Evolutionary conservation across 768 basidiomycete genomes (phyloP), one percentile per base, ranked within the genome.

Genomic region (Nidularia pulvinata): DNA sequence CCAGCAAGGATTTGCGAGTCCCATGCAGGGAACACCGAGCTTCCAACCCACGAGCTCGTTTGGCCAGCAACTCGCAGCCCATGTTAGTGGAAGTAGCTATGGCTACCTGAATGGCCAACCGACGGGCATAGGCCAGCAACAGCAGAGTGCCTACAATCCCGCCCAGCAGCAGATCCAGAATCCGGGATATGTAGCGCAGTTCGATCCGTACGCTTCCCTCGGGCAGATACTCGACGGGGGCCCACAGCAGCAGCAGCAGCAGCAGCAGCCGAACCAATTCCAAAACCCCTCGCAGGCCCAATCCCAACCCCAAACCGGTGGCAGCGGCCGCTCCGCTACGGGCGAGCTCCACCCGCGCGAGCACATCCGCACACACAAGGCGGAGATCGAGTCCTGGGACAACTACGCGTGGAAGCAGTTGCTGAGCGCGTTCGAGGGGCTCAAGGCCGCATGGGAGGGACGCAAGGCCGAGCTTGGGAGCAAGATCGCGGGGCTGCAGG

Each of bases 341-440:
- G 68, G 77, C 6, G 70, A 79, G 30, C 74, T 70, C 25, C 91
- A 93, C 59, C 91, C 91, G 0, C 81, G 88, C 39, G 82, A 89
- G 45, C 82, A 77, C 57, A 82, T 92, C 51, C 83, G 82, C 45
- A 66, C 68, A 3, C 81, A 91, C 65, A 91, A 91, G 58, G 62
- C 72, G 0, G 82, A 84, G 64, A 74, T 93, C 30, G 91, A 91
- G 58, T 70, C 79, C 6, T 91, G 89, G 89, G 86, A 91, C 59
- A 36, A 68, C 6, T 82, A 80, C 53, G 70, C 85, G 10, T 91
- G 89, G 89, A 90, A 85, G 65, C 87, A 89, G 69, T 72, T 85
- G 36, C 65, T 89, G 32, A 69, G 68, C 54, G 61, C 79, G 0
- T 88, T 91, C 54, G 87, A 91, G 50, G 70, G 72, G 9, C 76